phyloP scores from a whole-genome alignment of 208 protist genomes.

The Angomonas ambiguus region DNA sequence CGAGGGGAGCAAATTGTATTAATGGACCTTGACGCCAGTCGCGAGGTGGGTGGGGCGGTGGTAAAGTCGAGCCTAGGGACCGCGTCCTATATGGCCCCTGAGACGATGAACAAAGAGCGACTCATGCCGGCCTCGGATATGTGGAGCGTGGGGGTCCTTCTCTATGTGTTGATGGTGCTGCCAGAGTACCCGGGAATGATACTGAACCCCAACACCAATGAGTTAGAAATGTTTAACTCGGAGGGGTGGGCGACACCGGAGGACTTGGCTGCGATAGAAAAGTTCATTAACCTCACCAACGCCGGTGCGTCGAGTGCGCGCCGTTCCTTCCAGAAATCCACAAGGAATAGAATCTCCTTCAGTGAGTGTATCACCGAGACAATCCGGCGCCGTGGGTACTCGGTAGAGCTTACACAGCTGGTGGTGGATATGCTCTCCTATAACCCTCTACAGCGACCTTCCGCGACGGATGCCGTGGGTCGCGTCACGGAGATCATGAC shows the following conservation, averaged over 20 bases:
- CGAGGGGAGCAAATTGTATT: conserved; percentile 52
- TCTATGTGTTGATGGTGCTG: conserved; percentile 69
- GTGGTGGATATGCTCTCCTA: conserved; percentile 51
- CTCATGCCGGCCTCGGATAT: conserved; percentile 76
- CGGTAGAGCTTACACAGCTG: conserved; percentile 34
- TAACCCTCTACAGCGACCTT: conserved; percentile 51
- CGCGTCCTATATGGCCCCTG: conserved; percentile 69
- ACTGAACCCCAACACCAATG: conserved; percentile 36
- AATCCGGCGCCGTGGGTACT: conserved; percentile 46
- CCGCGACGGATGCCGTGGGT: conserved; percentile 22
- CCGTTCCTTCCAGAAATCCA: background rate
- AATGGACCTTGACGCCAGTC: conserved; percentile 67
- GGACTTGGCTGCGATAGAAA: conserved; percentile 30
- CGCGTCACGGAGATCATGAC: conserved; percentile 61
- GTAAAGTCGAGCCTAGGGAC: conserved; percentile 41
- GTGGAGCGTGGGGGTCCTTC: conserved; percentile 74
- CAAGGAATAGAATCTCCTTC: conserved; percentile 23
- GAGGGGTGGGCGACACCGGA: conserved; percentile 46
- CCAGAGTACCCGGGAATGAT: conserved; percentile 72
- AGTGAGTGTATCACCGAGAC: conserved; percentile 36
- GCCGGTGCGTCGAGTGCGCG: conserved; percentile 12
- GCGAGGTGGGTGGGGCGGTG: conserved; percentile 33
- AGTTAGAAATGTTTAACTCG: conserved; percentile 55
- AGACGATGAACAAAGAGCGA: conserved; percentile 48
- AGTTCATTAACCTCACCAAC: conserved; percentile 21